Conservation (phyloP, 768 basidiomycete species). For the Lactarius akahatsu region DNA sequence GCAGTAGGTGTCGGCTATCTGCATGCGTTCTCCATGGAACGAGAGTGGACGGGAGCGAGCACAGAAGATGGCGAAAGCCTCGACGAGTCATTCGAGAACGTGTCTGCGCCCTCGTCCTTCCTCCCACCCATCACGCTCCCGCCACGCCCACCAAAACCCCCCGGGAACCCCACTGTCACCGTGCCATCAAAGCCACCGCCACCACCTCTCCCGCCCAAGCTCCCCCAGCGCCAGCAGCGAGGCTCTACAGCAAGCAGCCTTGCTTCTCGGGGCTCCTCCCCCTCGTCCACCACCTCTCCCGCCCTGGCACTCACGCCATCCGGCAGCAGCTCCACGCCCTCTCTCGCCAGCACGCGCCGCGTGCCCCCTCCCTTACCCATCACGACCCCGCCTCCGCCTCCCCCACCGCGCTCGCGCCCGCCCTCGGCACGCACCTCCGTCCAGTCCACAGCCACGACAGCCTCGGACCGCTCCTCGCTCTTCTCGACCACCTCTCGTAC, state of each 20-base stretch:
- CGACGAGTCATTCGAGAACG: conserved; percentile 66
- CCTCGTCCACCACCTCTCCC: conserved; percentile 40
- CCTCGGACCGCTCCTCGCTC: conserved; percentile 29
- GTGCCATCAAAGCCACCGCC: background rate
- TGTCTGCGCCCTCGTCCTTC: conserved; percentile 48
- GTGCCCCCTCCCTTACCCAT: conserved; percentile 8
- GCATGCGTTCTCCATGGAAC: conserved; percentile 45
- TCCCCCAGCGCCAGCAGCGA: conserved; percentile 24
- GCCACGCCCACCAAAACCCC: conserved; percentile 32
- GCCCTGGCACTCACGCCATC: conserved; percentile 1
- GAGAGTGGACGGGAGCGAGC: conserved; percentile 35
- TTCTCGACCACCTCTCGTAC: conserved; percentile 43
- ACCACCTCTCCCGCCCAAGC: conserved; percentile 20
- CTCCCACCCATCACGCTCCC: conserved; percentile 39
- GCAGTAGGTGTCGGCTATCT: conserved; percentile 18
- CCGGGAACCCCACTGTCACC: conserved; percentile 8
- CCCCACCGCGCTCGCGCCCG: conserved; percentile 23
- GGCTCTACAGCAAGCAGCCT: background rate
- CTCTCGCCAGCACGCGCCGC: conserved; percentile 20
- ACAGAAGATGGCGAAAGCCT: conserved; percentile 55
- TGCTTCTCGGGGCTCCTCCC: conserved; percentile 26
- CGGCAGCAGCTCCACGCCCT: conserved; percentile 7
- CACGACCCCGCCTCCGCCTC: conserved; percentile 9
- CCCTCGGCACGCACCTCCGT: conserved; percentile 38
- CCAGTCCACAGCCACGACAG: conserved; percentile 33